Percentiles rank a stretch among this genome's conserved stretches.
Evolutionary conservation across 768 basidiomycete species (phyloP).

Genomic region (Calocybe indica): DNA sequence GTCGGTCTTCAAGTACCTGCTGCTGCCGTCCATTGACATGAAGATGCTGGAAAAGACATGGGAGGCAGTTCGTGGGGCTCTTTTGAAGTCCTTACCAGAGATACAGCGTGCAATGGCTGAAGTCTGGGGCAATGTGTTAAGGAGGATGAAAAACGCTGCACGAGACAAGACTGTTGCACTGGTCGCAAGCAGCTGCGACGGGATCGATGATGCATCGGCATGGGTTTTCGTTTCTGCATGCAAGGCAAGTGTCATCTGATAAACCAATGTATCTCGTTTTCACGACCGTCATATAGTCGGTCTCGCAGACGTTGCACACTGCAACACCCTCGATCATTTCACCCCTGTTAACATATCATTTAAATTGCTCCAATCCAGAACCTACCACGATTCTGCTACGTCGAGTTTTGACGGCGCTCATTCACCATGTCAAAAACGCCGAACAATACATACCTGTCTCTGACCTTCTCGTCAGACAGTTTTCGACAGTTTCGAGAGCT

Average conservation of each 20-base stretch:
- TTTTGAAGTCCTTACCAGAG: constrained; percentile 62
- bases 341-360: constrained; percentile 51
- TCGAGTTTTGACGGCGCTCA: constrained; percentile 70
- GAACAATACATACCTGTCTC: constrained; percentile 57
- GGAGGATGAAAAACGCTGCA: constrained; percentile 60
- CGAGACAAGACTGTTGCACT: constrained; percentile 51
- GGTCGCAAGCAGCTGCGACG: constrained; percentile 44
- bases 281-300: constrained; percentile 43
- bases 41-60: constrained; percentile 57
- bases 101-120: constrained; percentile 77
- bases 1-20: constrained; percentile 63
- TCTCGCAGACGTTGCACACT: constrained; percentile 79
- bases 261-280: neutral
- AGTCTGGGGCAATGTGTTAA: constrained; percentile 77
- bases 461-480: constrained; percentile 43
- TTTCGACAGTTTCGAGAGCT: constrained; percentile 19
- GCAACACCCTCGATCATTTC: constrained; percentile 57
- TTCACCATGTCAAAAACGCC: constrained; percentile 74
- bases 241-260: constrained; percentile 43
- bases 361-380: constrained; percentile 32
- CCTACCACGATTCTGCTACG: constrained; percentile 53
- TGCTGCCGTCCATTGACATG: constrained; percentile 56
- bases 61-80: constrained; percentile 38
- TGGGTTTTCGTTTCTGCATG: constrained; percentile 77
- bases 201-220: constrained; percentile 58